A percentile compares a stretch with the other conserved stretches of the same genome.
These are phyloP conservation scores for Hordeum pubiflorum DNA, from an alignment of 202 grass and related monocot species.

Conservation along the genomic window DNA sequence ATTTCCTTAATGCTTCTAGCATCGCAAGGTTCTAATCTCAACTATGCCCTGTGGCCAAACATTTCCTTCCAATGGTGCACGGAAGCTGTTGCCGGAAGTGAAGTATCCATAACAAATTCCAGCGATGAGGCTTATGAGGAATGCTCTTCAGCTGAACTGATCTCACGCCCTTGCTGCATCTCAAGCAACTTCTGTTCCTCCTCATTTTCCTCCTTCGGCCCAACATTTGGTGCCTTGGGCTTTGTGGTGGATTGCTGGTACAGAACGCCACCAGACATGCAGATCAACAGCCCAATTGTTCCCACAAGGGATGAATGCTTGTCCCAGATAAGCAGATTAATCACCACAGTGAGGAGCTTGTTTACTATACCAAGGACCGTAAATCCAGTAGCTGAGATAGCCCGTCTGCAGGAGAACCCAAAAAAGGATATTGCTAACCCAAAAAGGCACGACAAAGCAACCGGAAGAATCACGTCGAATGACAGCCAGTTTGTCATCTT, in stretches of 20 bases:
- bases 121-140: background rate
- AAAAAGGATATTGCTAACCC: constrained; percentile 91
- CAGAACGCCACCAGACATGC: constrained; percentile 79
- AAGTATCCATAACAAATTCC: background rate
- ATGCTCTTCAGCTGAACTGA: constrained; percentile 24
- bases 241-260: constrained; percentile 89
- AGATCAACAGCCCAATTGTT: constrained; percentile 72
- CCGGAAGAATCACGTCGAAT: constrained; percentile 73
- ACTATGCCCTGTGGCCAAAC: background rate
- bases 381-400: constrained; percentile 88
- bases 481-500: constrained; percentile 73
- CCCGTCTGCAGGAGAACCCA: constrained; percentile 80
- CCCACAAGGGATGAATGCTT: constrained; percentile 68
- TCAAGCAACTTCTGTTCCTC: constrained; percentile 72
- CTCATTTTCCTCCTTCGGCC: constrained; percentile 47
- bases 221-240: constrained; percentile 47
- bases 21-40: background rate
- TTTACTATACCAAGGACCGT: constrained; percentile 89
- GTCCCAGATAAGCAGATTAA: constrained; percentile 92
- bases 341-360: constrained; percentile 78
- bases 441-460: constrained; percentile 81
- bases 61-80: background rate
- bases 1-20: background rate
- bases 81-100: background rate
- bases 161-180: constrained; percentile 42